These are phyloP conservation scores for Ceriops zippeliana DNA, from an alignment of 345 rosid species.

Conservation along the genomic window DNA sequence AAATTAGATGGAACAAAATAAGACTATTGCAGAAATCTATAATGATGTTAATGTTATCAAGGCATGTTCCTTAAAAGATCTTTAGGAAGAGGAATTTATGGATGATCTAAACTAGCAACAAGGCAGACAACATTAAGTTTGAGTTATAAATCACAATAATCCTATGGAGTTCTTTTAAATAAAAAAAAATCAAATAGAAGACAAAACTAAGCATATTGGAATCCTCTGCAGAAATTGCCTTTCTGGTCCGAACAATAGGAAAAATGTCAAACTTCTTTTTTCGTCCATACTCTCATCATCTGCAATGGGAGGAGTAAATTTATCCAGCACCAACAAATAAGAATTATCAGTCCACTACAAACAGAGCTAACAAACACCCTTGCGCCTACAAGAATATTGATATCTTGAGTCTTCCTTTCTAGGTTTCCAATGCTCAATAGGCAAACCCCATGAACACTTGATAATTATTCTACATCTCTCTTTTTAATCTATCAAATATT, in stretches of 20 bases:
- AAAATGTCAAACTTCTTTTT: neutral
- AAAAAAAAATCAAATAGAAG: constrained; percentile 2
- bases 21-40: neutral
- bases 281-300: constrained; percentile 2
- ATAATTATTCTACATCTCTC: neutral
- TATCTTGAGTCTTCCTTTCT: neutral
- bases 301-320: neutral
- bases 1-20: neutral
- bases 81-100: neutral
- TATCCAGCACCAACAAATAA: neutral
- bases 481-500: neutral
- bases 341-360: neutral
- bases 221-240: neutral
- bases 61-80: neutral
- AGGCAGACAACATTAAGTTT: neutral
- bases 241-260: neutral
- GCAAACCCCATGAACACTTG: neutral
- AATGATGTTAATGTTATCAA: neutral
- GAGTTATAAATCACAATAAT: neutral
- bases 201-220: neutral
- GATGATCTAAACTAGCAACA: neutral
- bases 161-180: neutral
- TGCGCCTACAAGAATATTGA: neutral
- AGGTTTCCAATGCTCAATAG: neutral
- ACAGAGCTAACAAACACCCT: neutral